These are phyloP conservation scores for Pisolithus sp. DNA, from an alignment of 768 basidiomycete genomes.

Conservation along the genomic window DNA sequence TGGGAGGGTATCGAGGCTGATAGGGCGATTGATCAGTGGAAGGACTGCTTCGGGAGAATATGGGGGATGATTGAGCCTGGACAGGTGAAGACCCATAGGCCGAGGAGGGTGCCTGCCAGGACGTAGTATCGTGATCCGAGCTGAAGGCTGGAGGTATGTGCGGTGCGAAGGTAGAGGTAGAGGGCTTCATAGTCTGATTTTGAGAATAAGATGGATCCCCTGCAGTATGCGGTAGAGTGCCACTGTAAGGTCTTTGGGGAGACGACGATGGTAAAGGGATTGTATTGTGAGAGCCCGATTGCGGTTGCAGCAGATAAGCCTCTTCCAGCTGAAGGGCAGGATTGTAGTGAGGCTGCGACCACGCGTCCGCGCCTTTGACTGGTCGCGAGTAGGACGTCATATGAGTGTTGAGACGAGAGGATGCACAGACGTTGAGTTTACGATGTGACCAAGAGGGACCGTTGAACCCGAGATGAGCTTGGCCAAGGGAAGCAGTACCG, in stretches of 20 bases:
- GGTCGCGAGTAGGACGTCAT: slow-evolving; percentile 22
- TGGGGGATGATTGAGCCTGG: slow-evolving; percentile 7
- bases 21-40: slow-evolving; percentile 12
- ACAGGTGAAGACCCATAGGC: slow-evolving; percentile 9
- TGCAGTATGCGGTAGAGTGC: not conserved
- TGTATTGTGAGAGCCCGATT: not conserved
- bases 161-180: slow-evolving; percentile 6
- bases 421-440: too few species aligned
- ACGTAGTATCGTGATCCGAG: slow-evolving; percentile 1
- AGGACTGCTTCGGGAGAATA: slow-evolving; percentile 7
- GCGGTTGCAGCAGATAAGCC: slow-evolving; percentile 12
- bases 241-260: slow-evolving; percentile 1
- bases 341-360: slow-evolving; percentile 13
- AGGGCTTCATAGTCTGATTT: slow-evolving; percentile 7
- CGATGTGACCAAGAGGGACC: too few species aligned
- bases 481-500: too few species aligned
- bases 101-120: slow-evolving; percentile 13
- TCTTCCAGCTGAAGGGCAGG: slow-evolving; percentile 25
- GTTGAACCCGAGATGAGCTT: too few species aligned
- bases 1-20: slow-evolving; percentile 8
- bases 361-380: slow-evolving; percentile 2
- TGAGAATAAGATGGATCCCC: slow-evolving; percentile 10
- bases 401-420: not conserved
- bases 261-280: slow-evolving; percentile 10
- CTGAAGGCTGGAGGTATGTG: slow-evolving; percentile 10